These are phyloP conservation scores for Mycosphaerella arachidis DNA, from an alignment of 2,329 filamentous ascomycete species.

Conservation along the genomic window DNA sequence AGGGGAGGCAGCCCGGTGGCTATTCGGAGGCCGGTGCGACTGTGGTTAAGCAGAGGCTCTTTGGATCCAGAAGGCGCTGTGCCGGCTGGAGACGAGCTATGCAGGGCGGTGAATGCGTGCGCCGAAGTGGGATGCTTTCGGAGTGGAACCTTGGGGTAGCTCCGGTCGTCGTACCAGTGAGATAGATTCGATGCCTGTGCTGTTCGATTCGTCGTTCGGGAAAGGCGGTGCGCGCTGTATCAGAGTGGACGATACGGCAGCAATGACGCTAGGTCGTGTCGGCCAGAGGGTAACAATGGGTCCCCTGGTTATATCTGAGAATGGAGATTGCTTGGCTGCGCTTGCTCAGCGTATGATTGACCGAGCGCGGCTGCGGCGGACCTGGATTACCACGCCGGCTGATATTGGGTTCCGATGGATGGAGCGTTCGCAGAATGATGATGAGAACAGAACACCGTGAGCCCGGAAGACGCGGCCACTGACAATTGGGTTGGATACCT, in stretches of 20 bases:
- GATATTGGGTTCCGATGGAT: slow-evolving; percentile 13
- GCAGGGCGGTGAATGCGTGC: slow-evolving; percentile 5
- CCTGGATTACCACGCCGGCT: slow-evolving; percentile 1
- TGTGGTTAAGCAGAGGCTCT: not conserved
- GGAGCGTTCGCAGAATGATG: slow-evolving; percentile 12
- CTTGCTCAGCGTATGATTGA: slow-evolving; percentile 10
- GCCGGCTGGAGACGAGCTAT: not conserved
- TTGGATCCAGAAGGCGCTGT: not conserved
- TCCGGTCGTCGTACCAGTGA: not conserved
- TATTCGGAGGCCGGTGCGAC: slow-evolving; percentile 13
- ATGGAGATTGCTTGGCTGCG: slow-evolving; percentile 6
- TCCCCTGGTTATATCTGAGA: slow-evolving; percentile 5
- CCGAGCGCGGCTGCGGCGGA: slow-evolving; percentile 15
- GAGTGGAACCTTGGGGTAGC: not conserved
- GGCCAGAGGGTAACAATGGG: not conserved
- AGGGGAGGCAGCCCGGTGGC: slow-evolving; percentile 1
- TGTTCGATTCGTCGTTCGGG: not conserved
- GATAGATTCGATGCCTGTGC: not conserved
- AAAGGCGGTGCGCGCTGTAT: not conserved
- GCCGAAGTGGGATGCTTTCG: slow-evolving; percentile 5
- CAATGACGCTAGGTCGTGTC: not conserved
- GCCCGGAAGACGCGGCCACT: slow-evolving; percentile 2
- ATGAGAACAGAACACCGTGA: not conserved
- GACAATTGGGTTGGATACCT: not conserved
- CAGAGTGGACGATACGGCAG: not conserved